Conservation (phyloP, 2,329 filamentous ascomycete species). For the Talaromyces marneffei region DNA sequence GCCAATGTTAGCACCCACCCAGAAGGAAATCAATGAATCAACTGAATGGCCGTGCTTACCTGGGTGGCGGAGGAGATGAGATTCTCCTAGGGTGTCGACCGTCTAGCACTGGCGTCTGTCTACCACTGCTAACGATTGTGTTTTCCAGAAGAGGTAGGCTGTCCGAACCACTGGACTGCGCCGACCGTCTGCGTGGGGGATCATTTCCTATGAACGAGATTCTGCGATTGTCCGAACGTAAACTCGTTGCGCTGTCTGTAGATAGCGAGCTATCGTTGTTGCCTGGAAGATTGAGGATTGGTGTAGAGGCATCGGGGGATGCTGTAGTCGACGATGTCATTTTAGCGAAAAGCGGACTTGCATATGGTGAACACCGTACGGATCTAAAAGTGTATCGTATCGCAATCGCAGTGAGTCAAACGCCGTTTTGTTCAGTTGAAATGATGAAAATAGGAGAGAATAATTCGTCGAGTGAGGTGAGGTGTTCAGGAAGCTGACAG, state of each 20-base stretch:
- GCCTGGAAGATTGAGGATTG: constrained; percentile 11
- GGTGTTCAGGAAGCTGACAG: neutral
- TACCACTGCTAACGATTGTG: constrained; percentile 19
- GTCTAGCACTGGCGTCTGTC: constrained; percentile 20
- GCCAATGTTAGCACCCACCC: neutral
- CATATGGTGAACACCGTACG: neutral
- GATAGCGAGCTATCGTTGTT: constrained; percentile 7
- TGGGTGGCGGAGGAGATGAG: constrained; percentile 37
- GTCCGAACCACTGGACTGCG: constrained; percentile 33
- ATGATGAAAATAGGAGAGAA: neutral
- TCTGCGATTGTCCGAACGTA: constrained; percentile 7
- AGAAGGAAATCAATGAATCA: neutral
- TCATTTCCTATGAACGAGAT: constrained; percentile 23
- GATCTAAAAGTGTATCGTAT: neutral
- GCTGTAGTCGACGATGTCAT: constrained; percentile 8
- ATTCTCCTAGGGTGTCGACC: constrained; percentile 23
- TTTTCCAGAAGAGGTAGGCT: constrained; percentile 25
- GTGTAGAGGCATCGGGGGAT: neutral
- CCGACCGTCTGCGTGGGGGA: constrained; percentile 29
- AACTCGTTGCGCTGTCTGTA: constrained; percentile 13
- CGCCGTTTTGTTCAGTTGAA: neutral
- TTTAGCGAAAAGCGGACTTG: neutral
- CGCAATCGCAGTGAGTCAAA: neutral
- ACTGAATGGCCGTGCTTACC: constrained; percentile 24
- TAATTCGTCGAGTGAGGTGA: neutral